phyloP scores from a whole-genome alignment of 352 stramenopile species.

The Discostella stelligera region DNA sequence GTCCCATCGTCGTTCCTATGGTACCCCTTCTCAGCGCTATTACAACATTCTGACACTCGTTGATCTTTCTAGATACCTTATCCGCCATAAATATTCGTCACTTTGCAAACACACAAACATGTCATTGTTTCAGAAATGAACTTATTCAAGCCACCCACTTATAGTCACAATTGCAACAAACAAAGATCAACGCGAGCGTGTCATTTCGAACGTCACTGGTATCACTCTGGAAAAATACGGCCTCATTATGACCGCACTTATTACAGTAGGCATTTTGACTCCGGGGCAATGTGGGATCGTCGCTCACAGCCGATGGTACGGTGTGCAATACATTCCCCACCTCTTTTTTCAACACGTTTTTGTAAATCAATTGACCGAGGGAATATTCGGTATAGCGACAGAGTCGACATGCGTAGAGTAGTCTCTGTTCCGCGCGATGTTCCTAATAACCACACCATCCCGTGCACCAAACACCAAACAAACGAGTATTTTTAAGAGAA shows the following conservation, averaged over 20 bases:
- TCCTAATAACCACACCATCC: constrained; percentile 41
- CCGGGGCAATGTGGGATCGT: constrained; percentile 78
- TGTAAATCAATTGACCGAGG: constrained; percentile 68
- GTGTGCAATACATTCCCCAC: constrained; percentile 77
- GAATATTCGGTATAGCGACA: constrained; percentile 74
- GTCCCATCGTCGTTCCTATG: too few relatives aligned
- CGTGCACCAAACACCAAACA: too few relatives aligned
- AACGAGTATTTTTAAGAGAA: too few relatives aligned
- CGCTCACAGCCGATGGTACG: constrained; percentile 67
- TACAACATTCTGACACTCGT: too few relatives aligned
- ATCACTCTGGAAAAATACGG: constrained; percentile 82
- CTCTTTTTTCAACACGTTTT: constrained; percentile 81
- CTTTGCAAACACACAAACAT: background rate
- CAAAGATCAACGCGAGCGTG: constrained; percentile 81
- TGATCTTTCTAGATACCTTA: background rate
- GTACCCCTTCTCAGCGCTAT: too few relatives aligned
- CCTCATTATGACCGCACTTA: constrained; percentile 80
- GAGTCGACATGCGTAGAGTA: constrained; percentile 77
- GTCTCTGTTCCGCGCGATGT: constrained; percentile 63
- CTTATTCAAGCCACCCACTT: constrained; percentile 73
- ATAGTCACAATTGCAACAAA: constrained; percentile 82
- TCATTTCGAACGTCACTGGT: constrained; percentile 67
- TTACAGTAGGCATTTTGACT: constrained; percentile 74
- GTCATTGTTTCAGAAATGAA: background rate
- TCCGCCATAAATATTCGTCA: too few relatives aligned